Conservation (phyloP, 2,329 filamentous ascomycete genomes). For the Epichloe coenophiala region DNA sequence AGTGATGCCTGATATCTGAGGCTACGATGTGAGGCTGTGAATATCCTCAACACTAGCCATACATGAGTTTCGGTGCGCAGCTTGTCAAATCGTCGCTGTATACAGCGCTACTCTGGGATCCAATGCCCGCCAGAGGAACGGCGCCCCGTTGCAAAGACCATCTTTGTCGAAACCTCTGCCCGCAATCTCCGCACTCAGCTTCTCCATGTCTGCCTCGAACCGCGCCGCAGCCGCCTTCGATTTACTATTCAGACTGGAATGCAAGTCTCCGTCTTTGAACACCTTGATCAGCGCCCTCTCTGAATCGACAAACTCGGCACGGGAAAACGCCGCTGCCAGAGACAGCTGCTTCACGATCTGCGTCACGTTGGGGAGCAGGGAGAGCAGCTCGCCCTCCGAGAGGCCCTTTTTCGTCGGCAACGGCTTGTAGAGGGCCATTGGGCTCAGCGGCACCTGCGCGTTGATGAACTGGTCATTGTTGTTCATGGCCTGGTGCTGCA, state of each 20-base stretch:
- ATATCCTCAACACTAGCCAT: background rate
- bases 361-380: slow-evolving; percentile 20
- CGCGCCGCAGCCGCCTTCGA: slow-evolving; percentile 18
- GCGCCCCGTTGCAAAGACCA: slow-evolving; percentile 32
- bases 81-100: background rate
- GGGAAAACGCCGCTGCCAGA: slow-evolving; percentile 25
- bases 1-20: no score
- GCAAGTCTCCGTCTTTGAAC: slow-evolving; percentile 23
- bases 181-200: slow-evolving; percentile 23
- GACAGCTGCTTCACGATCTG: slow-evolving; percentile 23
- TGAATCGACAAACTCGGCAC: slow-evolving; percentile 22
- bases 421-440: slow-evolving; percentile 24
- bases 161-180: slow-evolving; percentile 25
- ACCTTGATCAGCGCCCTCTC: slow-evolving; percentile 26
- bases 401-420: slow-evolving; percentile 26
- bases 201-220: slow-evolving; percentile 24
- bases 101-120: slow-evolving; percentile 6
- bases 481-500: slow-evolving; percentile 28
- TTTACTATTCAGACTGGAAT: slow-evolving; percentile 18
- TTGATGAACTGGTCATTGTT: slow-evolving; percentile 24
- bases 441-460: slow-evolving; percentile 27
- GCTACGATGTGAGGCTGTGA: no score
- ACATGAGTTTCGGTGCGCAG: background rate
- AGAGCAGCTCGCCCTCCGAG: slow-evolving; percentile 15
- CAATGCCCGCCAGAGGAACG: slow-evolving; percentile 26